These are phyloP conservation scores for Paraglomus occultum DNA, from an alignment of 192 early-diverging fungal species.

Conservation along the genomic window DNA sequence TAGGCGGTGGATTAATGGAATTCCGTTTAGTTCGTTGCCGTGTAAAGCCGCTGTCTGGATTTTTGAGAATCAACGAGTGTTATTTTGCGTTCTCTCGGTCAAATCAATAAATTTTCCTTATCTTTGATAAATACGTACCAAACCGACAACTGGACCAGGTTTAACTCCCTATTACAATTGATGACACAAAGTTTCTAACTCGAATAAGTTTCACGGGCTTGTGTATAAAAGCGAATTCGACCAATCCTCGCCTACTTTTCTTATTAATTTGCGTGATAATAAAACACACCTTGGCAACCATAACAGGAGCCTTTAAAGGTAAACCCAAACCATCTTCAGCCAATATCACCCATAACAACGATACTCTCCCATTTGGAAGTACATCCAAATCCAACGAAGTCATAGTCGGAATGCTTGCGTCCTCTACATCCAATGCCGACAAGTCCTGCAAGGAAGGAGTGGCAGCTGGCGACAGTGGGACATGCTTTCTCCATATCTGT, in stretches of 20 bases:
- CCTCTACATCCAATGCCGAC: slow-evolving; percentile 29
- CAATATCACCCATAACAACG: slow-evolving; percentile 61
- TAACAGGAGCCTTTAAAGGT: slow-evolving; percentile 68
- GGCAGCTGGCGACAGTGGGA: slow-evolving; percentile 36
- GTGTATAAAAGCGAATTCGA: neutral
- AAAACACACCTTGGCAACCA: slow-evolving; percentile 52
- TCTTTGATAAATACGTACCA: slow-evolving; percentile 30
- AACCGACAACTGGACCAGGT: slow-evolving; percentile 55
- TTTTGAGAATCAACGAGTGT: slow-evolving; percentile 31
- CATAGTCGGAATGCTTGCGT: slow-evolving; percentile 44
- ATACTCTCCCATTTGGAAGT: slow-evolving; percentile 55
- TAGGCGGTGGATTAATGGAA: slow-evolving; percentile 86
- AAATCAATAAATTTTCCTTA: neutral
- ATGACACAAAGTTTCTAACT: neutral
- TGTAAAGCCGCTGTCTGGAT: slow-evolving; percentile 89
- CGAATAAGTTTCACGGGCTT: neutral
- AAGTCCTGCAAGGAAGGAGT: slow-evolving; percentile 22
- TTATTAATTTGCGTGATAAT: too few relatives aligned
- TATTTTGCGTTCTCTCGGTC: neutral
- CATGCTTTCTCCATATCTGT: slow-evolving; percentile 48
- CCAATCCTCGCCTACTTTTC: neutral
- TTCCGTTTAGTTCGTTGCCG: slow-evolving; percentile 91
- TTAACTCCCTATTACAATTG: slow-evolving; percentile 49
- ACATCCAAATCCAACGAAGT: slow-evolving; percentile 49
- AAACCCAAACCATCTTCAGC: slow-evolving; percentile 61